Evolutionary conservation across 2,329 filamentous ascomycete species (phyloP).

Genomic region (Verticillium nonalfalfae): DNA sequence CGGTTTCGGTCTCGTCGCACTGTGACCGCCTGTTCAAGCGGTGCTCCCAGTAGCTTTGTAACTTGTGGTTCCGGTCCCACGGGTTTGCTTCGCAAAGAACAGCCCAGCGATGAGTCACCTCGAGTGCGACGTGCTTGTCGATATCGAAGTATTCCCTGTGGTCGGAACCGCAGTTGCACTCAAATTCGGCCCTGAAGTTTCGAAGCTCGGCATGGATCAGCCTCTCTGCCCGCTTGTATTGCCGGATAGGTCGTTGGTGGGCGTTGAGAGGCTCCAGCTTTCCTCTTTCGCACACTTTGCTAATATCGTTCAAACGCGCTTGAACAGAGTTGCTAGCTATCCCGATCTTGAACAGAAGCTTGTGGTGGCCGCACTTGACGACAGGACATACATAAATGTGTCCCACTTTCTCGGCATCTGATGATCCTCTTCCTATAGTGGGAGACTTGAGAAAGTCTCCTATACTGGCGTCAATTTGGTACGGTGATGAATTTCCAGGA

Average conservation of each 20-base stretch:
- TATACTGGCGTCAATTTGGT: background rate
- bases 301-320: background rate
- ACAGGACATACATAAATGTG: background rate
- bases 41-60: background rate
- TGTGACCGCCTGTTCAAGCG: background rate
- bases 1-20: background rate
- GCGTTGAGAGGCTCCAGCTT: background rate
- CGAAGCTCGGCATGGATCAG: background rate
- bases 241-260: background rate
- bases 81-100: background rate
- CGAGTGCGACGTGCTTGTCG: background rate
- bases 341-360: background rate
- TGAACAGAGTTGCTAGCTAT: background rate
- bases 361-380: background rate
- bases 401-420: background rate
- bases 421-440: background rate
- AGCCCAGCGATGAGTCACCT: background rate
- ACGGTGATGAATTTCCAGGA: too few species aligned
- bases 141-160: background rate
- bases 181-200: background rate
- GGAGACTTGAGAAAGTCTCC: background rate
- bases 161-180: background rate
- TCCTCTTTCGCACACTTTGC: background rate
- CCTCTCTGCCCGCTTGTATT: background rate
- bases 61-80: background rate